Conservation (phyloP, 306 rosid genomes). For the Quercus cerris region DNA sequence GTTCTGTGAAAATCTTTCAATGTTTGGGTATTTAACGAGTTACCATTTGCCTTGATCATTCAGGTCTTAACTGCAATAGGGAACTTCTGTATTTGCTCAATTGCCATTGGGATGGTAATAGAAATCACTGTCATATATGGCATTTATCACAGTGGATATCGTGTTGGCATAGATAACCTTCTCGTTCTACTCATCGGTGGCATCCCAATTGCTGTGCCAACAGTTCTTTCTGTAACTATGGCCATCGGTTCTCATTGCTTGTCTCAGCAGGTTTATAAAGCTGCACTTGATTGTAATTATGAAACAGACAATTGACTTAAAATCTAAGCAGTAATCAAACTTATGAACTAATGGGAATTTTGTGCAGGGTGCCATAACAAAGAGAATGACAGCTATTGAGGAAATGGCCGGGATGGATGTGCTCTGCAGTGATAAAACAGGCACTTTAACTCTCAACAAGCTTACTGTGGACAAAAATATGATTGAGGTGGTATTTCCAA, state of each 20-base stretch:
- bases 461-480: too few relatives aligned
- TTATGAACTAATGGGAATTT: neutral
- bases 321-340: neutral
- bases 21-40: too few relatives aligned
- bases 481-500: too few relatives aligned
- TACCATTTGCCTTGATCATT: too few relatives aligned
- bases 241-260: slow-evolving; percentile 69
- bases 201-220: slow-evolving; percentile 86
- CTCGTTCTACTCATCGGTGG: slow-evolving; percentile 74
- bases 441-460: too few relatives aligned
- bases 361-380: too few relatives aligned
- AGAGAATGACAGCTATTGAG: too few relatives aligned
- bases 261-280: slow-evolving; percentile 51
- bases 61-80: too few relatives aligned
- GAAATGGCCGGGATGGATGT: too few relatives aligned
- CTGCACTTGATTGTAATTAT: neutral
- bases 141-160: slow-evolving; percentile 19
- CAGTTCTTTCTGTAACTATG: slow-evolving; percentile 88
- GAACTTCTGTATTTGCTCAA: slow-evolving; percentile 44
- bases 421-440: too few relatives aligned
- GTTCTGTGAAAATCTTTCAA: too few relatives aligned
- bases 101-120: slow-evolving; percentile 62
- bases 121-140: slow-evolving; percentile 60
- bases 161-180: slow-evolving; percentile 59
- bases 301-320: neutral